Conservation (phyloP, 23 red algal genomes). For the Rhodosorus marinus region DNA sequence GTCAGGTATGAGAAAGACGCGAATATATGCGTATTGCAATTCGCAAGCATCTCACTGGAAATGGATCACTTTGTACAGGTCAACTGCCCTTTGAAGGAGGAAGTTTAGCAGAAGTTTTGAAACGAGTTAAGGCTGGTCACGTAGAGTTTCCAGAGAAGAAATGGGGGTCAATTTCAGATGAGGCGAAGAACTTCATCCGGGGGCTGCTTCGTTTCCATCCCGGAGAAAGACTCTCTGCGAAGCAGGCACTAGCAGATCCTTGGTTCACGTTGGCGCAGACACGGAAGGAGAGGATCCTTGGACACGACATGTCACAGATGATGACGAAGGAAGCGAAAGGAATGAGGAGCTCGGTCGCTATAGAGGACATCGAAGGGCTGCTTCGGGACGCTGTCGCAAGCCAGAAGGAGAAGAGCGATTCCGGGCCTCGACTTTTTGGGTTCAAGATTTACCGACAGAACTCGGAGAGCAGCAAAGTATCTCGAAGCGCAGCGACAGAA, state of each 20-base stretch:
- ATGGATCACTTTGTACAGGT: too few species aligned
- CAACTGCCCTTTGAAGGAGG: constrained; percentile 83
- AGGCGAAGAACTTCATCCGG: constrained; percentile 57
- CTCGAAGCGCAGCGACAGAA: background rate
- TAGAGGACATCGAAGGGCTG: constrained; percentile 30
- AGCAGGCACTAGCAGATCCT: constrained; percentile 25
- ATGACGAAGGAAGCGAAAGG: constrained; percentile 15
- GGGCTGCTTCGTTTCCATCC: constrained; percentile 67
- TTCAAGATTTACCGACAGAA: too few species aligned
- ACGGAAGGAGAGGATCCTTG: constrained; percentile 32
- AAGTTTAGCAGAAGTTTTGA: constrained; percentile 66
- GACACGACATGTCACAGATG: constrained; percentile 25
- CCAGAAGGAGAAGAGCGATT: constrained; percentile 2
- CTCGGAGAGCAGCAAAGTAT: background rate
- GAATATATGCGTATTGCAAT: too few species aligned
- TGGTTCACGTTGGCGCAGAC: constrained; percentile 51
- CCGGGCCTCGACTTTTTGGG: background rate
- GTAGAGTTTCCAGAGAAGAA: constrained; percentile 50
- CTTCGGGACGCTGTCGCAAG: constrained; percentile 14
- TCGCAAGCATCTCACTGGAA: too few species aligned
- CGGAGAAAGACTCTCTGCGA: constrained; percentile 31
- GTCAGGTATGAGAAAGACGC: too few species aligned
- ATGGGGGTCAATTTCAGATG: constrained; percentile 69
- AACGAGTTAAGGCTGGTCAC: constrained; percentile 27
- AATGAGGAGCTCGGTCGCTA: constrained; percentile 60